Base-by-base conservation (phyloP, 2,329 filamentous ascomycete species). In the Fusarium sp. region DNA sequence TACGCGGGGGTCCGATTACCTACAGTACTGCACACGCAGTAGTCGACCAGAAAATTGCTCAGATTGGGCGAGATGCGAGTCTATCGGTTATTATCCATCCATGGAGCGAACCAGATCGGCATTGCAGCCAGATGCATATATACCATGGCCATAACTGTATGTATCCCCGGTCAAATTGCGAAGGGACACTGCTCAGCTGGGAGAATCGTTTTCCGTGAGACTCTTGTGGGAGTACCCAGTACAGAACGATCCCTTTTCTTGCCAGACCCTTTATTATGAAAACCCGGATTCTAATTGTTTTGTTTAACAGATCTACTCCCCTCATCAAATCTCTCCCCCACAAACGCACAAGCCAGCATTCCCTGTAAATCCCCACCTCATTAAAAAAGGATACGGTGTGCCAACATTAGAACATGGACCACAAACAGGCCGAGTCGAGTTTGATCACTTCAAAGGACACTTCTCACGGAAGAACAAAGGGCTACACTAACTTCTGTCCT, bases 91-190 rank as follows among this genome's bases (percentile, higher is more conserved):
- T 48, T 64, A 69, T 69, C 66, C 65, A 53, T n/a, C n/a, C 47
- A 65, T 65, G 65, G 59, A 51, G 56, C 39, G 31, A 66, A 50
- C 69, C 57, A 72, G 70, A 72, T 72, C 70, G 70, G 69, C 55
- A 48, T 55, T 72, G 70, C 69, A 72, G 66, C 56, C 36, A 68
- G 59, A 47, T 69, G 58, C 54, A 65, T 59, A 18, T 3, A 15
- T 41, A 28, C 42, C 42, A 45, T 26, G 42, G 42, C 42, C 33
- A 45, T 64, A 26, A n/a, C 45, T 30, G 26, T 50, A 30, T 30
- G 26, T 50, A 30, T 58, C 33, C 47, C 41, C 24, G 18, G 38
- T 41, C 42, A 33, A 60, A 54, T 54, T 55, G 36, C 47, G 39
- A 57, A 59, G 60, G 39, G 41, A 41, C 35, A 59, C 42, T 35